Percentiles rank a stretch among this genome's conserved stretches.
These are phyloP conservation scores for Aspergillus oerlinghausenensis DNA, from an alignment of 2,329 filamentous ascomycete genomes.

Conservation along the genomic window DNA sequence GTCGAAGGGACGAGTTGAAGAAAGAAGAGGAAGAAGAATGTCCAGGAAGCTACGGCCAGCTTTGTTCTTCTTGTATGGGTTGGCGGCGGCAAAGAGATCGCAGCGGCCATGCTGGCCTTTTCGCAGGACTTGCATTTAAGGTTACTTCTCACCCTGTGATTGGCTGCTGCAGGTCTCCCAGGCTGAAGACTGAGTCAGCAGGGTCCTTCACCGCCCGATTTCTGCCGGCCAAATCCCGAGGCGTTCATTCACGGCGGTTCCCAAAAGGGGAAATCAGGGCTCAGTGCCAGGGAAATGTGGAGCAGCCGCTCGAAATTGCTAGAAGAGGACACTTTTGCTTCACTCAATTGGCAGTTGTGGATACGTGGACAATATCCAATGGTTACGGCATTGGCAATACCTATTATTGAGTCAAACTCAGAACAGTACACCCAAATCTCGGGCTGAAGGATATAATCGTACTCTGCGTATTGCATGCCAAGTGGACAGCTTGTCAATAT, in stretches of 20 bases:
- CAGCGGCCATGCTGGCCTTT: slow-evolving; percentile 44
- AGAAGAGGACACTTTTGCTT: slow-evolving; percentile 19
- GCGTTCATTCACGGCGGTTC: slow-evolving; percentile 1
- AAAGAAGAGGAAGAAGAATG: slow-evolving; percentile 10
- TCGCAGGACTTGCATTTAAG: slow-evolving; percentile 27
- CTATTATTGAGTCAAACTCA: not conserved
- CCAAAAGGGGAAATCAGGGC: slow-evolving; percentile 1
- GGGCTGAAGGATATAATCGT: too few species aligned
- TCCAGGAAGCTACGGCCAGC: slow-evolving; percentile 14
- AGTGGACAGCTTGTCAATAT: not conserved
- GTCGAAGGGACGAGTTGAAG: slow-evolving; percentile 8
- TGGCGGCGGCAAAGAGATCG: slow-evolving; percentile 23
- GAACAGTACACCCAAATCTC: not conserved
- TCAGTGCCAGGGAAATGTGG: not conserved
- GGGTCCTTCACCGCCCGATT: slow-evolving; percentile 19
- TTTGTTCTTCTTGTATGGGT: slow-evolving; percentile 30
- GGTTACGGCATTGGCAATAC: not conserved
- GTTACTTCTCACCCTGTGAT: slow-evolving; percentile 37
- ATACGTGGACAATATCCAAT: slow-evolving; percentile 4
- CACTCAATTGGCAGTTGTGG: slow-evolving; percentile 5
- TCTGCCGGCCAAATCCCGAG: slow-evolving; percentile 10
- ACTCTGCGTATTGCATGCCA: too few species aligned
- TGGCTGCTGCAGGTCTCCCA: slow-evolving; percentile 21
- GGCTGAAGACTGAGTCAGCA: slow-evolving; percentile 25
- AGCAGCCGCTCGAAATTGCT: slow-evolving; percentile 26